Conservation (phyloP, 176 grass and related monocot genomes). For the Elaeis guineensis region DNA sequence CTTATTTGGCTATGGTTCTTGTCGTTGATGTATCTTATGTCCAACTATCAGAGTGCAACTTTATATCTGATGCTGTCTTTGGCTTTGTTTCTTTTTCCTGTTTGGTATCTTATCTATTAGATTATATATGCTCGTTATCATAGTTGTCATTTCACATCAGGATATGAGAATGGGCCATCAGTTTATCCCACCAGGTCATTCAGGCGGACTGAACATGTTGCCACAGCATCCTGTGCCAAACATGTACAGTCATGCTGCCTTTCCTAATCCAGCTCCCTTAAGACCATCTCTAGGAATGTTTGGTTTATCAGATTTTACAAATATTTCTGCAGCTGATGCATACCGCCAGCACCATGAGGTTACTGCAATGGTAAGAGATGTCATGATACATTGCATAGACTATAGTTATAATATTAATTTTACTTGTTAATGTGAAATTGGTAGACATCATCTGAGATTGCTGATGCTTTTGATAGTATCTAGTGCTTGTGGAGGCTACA, state of each 20-base stretch:
- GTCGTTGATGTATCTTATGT: too few relatives aligned
- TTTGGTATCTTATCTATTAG: conserved; percentile 4
- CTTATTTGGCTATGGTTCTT: too few relatives aligned
- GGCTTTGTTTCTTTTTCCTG: not conserved
- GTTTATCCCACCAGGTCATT: conserved; percentile 38
- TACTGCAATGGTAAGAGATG: conserved; percentile 60
- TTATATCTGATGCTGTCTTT: not conserved
- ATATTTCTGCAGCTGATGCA: conserved; percentile 62
- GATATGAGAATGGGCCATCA: conserved; percentile 41
- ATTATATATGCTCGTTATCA: not conserved
- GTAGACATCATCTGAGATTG: not conserved
- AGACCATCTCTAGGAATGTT: conserved; percentile 32
- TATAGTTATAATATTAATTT: not conserved
- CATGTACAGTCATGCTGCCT: conserved; percentile 36
- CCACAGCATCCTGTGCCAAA: conserved; percentile 41
- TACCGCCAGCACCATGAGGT: conserved; percentile 92
- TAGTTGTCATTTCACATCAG: conserved; percentile 28
- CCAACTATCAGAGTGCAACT: too few relatives aligned
- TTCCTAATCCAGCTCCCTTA: conserved; percentile 40
- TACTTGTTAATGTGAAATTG: conserved; percentile 12
- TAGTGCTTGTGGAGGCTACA: too few relatives aligned
- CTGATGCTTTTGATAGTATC: too few relatives aligned
- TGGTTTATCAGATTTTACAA: conserved; percentile 34
- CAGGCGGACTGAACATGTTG: conserved; percentile 51
- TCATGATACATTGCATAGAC: not conserved